Evolutionary conservation across 2,329 filamentous ascomycete genomes (phyloP).

Genomic region (Neofusicoccum kwambonambiense): DNA sequence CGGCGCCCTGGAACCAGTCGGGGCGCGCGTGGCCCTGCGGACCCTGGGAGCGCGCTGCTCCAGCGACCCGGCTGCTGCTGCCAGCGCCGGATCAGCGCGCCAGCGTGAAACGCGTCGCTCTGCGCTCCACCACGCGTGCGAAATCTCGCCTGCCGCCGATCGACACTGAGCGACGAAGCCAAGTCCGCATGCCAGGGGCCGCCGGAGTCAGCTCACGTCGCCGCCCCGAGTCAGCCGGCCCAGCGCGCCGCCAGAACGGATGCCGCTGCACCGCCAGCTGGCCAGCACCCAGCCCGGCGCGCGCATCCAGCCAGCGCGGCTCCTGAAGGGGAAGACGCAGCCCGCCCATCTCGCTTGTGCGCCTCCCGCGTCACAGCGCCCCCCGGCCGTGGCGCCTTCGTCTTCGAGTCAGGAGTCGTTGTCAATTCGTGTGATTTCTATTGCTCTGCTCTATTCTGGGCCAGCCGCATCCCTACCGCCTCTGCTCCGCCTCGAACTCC

Average conservation of each 20-base stretch:
- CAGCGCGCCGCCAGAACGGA: background rate
- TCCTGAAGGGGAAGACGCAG: background rate
- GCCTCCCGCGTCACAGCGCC: constrained; percentile 4
- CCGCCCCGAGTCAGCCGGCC: background rate
- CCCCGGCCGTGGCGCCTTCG: background rate
- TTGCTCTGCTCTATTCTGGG: constrained; percentile 13
- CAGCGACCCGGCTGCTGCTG: background rate
- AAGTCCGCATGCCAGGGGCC: constrained; percentile 5
- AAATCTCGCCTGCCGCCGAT: constrained; percentile 12
- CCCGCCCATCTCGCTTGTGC: constrained; percentile 12
- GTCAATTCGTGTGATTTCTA: background rate
- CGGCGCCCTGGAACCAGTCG: background rate
- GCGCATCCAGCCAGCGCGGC: background rate
- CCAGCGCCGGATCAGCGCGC: constrained; percentile 1
- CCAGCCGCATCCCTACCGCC: background rate
- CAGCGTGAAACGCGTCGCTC: constrained; percentile 9
- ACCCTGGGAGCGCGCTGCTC: background rate
- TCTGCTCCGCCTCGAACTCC: constrained; percentile 25
- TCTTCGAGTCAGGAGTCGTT: constrained; percentile 4
- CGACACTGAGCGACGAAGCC: constrained; percentile 6
- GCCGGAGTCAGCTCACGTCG: background rate
- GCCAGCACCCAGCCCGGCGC: background rate
- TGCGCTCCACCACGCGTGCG: constrained; percentile 8
- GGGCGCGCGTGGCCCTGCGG: background rate
- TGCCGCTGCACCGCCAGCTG: background rate